phyloP scores from a whole-genome alignment of 768 basidiomycete genomes.

The Mycena filopes region DNA sequence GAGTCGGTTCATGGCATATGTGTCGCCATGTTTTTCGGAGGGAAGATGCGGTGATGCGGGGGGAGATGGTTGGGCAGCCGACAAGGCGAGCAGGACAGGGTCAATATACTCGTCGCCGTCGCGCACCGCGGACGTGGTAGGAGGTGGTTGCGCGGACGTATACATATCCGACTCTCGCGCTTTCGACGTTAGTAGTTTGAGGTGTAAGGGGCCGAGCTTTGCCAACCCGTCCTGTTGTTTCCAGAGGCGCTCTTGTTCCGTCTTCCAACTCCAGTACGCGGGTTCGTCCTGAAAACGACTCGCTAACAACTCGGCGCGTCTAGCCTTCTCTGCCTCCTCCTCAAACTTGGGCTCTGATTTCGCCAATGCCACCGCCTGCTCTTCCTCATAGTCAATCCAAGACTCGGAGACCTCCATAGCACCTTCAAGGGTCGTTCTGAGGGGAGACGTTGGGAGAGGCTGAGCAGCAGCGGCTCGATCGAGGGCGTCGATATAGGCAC shows the following conservation, averaged over 20 bases:
- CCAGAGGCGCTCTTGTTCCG: constrained; percentile 37
- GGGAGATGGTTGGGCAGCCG: neutral
- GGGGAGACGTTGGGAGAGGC: constrained; percentile 12
- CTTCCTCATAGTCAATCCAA: constrained; percentile 63
- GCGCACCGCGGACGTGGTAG: no score
- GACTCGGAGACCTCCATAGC: constrained; percentile 62
- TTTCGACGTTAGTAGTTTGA: constrained; percentile 40
- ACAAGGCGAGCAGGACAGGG: constrained; percentile 8
- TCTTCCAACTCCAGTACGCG: constrained; percentile 34
- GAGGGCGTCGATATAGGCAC: constrained; percentile 69
- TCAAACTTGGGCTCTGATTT: constrained; percentile 44
- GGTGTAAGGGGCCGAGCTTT: constrained; percentile 36
- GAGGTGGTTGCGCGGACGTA: no score
- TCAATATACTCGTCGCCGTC: constrained; percentile 16
- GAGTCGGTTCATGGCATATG: no score
- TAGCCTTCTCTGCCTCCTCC: constrained; percentile 29
- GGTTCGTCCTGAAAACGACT: constrained; percentile 25
- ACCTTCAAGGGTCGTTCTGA: constrained; percentile 42
- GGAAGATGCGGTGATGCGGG: neutral
- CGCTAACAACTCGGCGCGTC: constrained; percentile 25
- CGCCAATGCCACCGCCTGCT: constrained; percentile 45
- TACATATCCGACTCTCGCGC: constrained; percentile 5
- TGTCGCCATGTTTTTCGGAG: neutral
- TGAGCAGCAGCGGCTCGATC: constrained; percentile 45
- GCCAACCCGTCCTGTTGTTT: constrained; percentile 38